phyloP scores from a whole-genome alignment of 805 yeast genomes.

The Wickerhamomyces bovis region DNA sequence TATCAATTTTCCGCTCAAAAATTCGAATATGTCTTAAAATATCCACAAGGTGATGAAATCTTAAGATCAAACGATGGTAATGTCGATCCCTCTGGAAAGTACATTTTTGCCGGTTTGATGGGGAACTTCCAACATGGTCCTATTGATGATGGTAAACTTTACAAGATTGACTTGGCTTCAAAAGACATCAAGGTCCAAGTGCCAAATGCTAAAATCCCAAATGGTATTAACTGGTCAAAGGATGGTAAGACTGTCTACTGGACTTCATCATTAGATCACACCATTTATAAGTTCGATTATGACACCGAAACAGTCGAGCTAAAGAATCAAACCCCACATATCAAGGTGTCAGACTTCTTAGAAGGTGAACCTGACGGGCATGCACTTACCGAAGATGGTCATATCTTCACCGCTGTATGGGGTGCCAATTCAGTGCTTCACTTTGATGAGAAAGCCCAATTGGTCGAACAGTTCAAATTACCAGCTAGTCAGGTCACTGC shows the following conservation, averaged over 20 bases:
- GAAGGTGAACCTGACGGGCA: conserved; percentile 80
- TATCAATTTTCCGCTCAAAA: conserved; percentile 37
- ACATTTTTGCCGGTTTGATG: conserved; percentile 79
- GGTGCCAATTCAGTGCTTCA: conserved; percentile 51
- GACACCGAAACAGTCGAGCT: conserved; percentile 31
- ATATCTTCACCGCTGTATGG: conserved; percentile 63
- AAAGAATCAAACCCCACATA: conserved; percentile 32
- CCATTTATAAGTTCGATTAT: conserved; percentile 43
- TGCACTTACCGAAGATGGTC: conserved; percentile 45
- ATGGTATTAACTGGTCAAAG: conserved; percentile 59
- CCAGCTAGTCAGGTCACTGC: conserved; percentile 64
- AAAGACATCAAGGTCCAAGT: conserved; percentile 27
- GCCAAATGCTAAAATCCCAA: conserved; percentile 43
- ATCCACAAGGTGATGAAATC: conserved; percentile 25
- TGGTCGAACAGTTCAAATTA: conserved; percentile 44
- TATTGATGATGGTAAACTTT: conserved; percentile 46
- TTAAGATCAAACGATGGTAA: conserved; percentile 79
- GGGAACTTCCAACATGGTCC: conserved; percentile 40
- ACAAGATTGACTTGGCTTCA: conserved; percentile 32
- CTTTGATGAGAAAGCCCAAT: conserved; percentile 40
- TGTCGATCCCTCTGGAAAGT: conserved; percentile 66
- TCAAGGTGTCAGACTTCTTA: conserved; percentile 29
- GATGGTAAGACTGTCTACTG: conserved; percentile 39
- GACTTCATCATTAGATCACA: conserved; percentile 45
- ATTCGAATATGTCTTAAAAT: conserved; percentile 34